Conservation (phyloP, 2,329 filamentous ascomycete species). For the Botrytis elliptica region DNA sequence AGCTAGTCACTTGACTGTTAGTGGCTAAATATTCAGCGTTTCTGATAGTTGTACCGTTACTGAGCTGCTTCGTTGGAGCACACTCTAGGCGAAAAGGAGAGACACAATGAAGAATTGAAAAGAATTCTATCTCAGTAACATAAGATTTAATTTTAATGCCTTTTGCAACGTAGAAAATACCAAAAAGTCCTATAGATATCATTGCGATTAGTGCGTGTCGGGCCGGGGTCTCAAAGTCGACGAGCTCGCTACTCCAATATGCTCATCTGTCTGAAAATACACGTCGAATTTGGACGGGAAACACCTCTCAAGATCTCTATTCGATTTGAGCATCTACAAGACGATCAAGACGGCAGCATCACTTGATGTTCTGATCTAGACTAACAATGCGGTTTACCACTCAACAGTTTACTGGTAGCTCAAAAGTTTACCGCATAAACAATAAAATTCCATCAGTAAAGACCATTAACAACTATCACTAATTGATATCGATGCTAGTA, state of each 20-base stretch:
- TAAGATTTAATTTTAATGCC: too few relatives aligned
- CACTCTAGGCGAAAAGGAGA: too few relatives aligned
- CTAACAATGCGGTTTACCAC: not conserved
- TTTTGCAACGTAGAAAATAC: too few relatives aligned
- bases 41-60: accelerated
- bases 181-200: too few relatives aligned
- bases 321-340: not conserved
- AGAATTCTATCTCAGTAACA: too few relatives aligned
- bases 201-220: not conserved
- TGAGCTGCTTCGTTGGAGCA: too few relatives aligned
- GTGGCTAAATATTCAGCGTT: too few relatives aligned
- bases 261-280: not conserved
- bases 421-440: not conserved
- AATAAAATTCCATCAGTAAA: not conserved
- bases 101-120: too few relatives aligned
- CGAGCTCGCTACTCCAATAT: not conserved
- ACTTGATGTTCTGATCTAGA: not conserved
- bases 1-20: too few relatives aligned
- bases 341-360: not conserved
- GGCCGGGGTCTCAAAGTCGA: not conserved
- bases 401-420: not conserved
- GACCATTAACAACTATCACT: not conserved
- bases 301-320: not conserved
- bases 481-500: not conserved
- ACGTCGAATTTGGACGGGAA: not conserved